phyloP scores from a whole-genome alignment of 306 rosid genomes.

The Vachellia collinsii region DNA sequence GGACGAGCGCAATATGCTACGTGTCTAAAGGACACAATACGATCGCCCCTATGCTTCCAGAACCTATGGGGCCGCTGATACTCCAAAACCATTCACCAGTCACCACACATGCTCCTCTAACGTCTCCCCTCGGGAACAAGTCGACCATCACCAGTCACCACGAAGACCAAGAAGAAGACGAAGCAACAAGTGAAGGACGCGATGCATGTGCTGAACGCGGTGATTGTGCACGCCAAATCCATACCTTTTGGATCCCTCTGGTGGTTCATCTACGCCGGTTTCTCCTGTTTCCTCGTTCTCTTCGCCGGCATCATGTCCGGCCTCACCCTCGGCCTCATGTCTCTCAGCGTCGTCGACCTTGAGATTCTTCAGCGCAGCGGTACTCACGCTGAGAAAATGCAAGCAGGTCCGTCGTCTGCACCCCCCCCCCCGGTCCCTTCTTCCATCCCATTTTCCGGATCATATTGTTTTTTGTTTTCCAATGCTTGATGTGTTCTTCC shows the following conservation, averaged over 20 bases:
- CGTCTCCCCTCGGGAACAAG: background rate
- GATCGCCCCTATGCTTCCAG: background rate
- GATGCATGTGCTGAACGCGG: conserved; percentile 51
- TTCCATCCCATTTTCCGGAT: background rate
- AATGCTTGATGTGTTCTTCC: background rate
- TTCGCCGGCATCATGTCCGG: conserved; percentile 99
- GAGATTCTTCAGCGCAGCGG: conserved; percentile 95
- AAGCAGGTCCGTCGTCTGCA: conserved; percentile 55
- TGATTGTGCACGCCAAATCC: conserved; percentile 13
- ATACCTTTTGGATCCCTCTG: conserved; percentile 66
- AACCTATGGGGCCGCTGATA: background rate
- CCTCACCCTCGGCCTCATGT: conserved; percentile 95
- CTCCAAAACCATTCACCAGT: no score
- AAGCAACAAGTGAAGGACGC: background rate
- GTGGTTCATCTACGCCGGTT: conserved; percentile 74
- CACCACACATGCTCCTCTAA: background rate
- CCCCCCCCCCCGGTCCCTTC: background rate
- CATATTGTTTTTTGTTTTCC: background rate
- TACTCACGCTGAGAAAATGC: conserved; percentile 72
- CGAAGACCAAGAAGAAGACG: conserved; percentile 1
- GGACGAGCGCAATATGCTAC: no score
- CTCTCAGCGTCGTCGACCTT: conserved; percentile 90
- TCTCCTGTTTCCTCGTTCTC: conserved; percentile 68
- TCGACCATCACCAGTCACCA: background rate
- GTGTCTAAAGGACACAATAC: no score